A percentile compares a stretch with the other conserved stretches of the same genome.
Evolutionary conservation across 768 basidiomycete species (phyloP).

Genomic region (Auriscalpium microsporum): DNA sequence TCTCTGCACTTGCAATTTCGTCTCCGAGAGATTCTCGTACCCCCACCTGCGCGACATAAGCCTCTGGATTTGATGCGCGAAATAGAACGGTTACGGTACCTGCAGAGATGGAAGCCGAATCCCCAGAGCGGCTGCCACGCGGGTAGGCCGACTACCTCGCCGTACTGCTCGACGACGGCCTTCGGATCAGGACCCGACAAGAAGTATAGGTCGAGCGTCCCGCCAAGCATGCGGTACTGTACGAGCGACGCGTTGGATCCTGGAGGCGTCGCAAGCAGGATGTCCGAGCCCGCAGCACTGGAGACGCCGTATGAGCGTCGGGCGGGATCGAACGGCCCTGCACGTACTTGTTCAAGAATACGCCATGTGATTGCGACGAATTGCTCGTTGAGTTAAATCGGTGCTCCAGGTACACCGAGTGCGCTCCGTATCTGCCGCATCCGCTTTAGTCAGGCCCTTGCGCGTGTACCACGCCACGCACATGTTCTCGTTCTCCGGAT

Average conservation of each 20-base stretch:
- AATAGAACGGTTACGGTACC: constrained; percentile 8
- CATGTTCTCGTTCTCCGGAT: constrained; percentile 63
- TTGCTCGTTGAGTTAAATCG: constrained; percentile 46
- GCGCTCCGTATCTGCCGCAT: constrained; percentile 52
- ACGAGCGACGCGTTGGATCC: constrained; percentile 49
- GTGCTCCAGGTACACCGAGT: constrained; percentile 68
- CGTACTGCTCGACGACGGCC: constrained; percentile 65
- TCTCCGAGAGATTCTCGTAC: constrained; percentile 45
- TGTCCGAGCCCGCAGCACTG: constrained; percentile 64
- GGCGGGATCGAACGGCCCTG: constrained; percentile 3
- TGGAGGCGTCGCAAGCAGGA: constrained; percentile 54
- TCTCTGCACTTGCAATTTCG: constrained; percentile 40
- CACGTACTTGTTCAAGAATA: constrained; percentile 58
- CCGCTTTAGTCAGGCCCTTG: background rate
- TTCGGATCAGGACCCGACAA: constrained; percentile 44
- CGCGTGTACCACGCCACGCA: constrained; percentile 24
- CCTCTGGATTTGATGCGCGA: background rate
- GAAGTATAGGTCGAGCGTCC: constrained; percentile 73
- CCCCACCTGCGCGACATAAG: constrained; percentile 28
- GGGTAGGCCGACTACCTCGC: constrained; percentile 55
- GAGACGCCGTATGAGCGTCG: background rate
- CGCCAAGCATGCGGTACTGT: constrained; percentile 68
- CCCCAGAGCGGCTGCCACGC: constrained; percentile 69
- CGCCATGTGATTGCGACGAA: constrained; percentile 59
- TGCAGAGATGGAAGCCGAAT: constrained; percentile 72